Conservation (phyloP, 768 basidiomycete species). For the Tubosaeta sp. region DNA sequence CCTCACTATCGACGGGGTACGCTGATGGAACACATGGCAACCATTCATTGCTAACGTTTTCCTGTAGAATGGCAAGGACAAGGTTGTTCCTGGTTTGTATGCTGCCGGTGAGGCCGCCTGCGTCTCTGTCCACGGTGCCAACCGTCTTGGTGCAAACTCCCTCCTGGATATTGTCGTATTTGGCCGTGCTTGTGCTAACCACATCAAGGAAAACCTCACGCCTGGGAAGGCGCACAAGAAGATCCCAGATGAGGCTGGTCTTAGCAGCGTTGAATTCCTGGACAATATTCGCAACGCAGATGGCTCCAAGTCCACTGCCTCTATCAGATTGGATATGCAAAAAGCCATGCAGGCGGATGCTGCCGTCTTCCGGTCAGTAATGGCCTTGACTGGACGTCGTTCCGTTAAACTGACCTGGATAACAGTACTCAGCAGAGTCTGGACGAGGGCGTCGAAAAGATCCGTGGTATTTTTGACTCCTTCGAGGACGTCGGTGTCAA, state of each 20-base stretch:
- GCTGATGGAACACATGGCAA: constrained; percentile 1
- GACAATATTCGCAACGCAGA: constrained; percentile 83
- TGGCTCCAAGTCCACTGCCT: constrained; percentile 82
- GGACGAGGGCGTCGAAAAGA: constrained; percentile 89
- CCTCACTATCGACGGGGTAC: constrained; percentile 71
- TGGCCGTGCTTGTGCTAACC: constrained; percentile 97
- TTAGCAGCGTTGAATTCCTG: constrained; percentile 78
- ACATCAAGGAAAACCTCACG: constrained; percentile 86
- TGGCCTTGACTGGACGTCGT: background rate
- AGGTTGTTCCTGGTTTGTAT: constrained; percentile 93
- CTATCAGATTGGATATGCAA: constrained; percentile 94
- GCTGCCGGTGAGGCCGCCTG: constrained; percentile 99
- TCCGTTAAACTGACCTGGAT: constrained; percentile 3
- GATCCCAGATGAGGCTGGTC: constrained; percentile 82
- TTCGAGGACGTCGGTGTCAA: constrained; percentile 93
- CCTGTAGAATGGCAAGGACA: constrained; percentile 74
- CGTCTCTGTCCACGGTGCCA: constrained; percentile 98
- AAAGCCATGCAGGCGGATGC: constrained; percentile 99
- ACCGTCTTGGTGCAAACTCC: constrained; percentile 99
- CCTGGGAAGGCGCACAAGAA: constrained; percentile 90
- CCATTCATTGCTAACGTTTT: background rate
- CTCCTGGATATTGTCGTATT: constrained; percentile 98
- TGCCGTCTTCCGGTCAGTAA: constrained; percentile 82
- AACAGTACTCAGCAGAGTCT: constrained; percentile 78
- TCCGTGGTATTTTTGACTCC: constrained; percentile 81